Conservation (phyloP, 441 rosid species). For the Populus tomentosa region DNA sequence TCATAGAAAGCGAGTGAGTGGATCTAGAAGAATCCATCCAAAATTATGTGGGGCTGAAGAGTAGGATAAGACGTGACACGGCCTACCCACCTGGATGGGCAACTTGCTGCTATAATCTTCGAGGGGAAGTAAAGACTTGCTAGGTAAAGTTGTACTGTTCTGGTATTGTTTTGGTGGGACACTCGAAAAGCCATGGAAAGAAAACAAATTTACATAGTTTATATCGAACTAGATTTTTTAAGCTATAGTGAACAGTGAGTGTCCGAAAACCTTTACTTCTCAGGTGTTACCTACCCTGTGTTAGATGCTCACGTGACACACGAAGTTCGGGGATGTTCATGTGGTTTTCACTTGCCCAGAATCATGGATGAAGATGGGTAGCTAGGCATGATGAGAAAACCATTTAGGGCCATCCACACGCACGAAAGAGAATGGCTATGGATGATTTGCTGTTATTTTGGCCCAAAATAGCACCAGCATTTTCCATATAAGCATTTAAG, state of each 20-base stretch:
- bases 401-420: background rate
- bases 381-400: background rate
- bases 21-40: constrained; percentile 5
- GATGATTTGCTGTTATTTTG: background rate
- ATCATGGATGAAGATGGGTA: background rate
- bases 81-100: background rate
- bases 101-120: background rate
- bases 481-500: too few species aligned
- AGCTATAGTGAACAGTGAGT: background rate
- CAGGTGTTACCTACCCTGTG: background rate
- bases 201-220: background rate
- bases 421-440: constrained; percentile 1
- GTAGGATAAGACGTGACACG: background rate
- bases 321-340: background rate
- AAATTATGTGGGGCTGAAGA: background rate
- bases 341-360: background rate
- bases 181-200: background rate
- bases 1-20: background rate
- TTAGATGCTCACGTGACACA: background rate
- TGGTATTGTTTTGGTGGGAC: too few species aligned
- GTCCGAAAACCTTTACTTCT: background rate
- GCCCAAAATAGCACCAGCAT: too few species aligned
- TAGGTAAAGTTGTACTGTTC: background rate
- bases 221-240: too few species aligned
- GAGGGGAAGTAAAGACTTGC: background rate